These are phyloP conservation scores for Gastrolobium villosum DNA, from an alignment of 306 rosid genomes.

Conservation along the genomic window DNA sequence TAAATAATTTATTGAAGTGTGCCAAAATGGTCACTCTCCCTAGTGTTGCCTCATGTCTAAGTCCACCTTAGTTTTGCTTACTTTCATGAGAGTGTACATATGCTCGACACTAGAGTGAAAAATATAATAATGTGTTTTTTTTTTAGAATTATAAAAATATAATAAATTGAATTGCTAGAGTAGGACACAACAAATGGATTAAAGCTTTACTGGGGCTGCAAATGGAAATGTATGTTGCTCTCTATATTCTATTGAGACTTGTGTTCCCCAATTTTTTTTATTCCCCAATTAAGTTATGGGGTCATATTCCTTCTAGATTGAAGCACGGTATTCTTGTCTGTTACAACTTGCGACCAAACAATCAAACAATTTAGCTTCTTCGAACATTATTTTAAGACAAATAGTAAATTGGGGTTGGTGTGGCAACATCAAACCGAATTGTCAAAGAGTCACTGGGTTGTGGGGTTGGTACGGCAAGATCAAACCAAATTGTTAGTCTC, in stretches of 20 bases:
- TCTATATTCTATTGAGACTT: not conserved
- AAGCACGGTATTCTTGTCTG: not conserved
- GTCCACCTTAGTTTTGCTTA: not conserved
- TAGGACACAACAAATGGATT: not conserved
- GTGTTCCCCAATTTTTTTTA: not conserved
- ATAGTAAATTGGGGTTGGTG: not conserved
- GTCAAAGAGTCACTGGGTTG: not conserved
- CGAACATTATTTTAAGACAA: not conserved
- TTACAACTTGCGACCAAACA: not conserved
- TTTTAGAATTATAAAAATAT: too few relatives aligned
- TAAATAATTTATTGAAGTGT: too few relatives aligned
- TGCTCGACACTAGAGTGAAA: not conserved
- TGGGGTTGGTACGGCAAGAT: constrained; percentile 29
- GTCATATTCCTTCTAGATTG: constrained; percentile 25
- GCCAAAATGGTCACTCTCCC: too few relatives aligned
- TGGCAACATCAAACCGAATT: not conserved
- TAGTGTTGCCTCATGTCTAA: not conserved
- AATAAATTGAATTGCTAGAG: not conserved
- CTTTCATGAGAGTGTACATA: not conserved
- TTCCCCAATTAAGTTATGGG: not conserved
- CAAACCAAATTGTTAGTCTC: constrained; percentile 20
- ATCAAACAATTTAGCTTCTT: not conserved
- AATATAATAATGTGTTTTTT: too few relatives aligned
- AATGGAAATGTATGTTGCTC: not conserved
- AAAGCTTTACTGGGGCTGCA: not conserved